A percentile compares a stretch with the other conserved stretches of the same genome.
Conservation (phyloP, 2,329 filamentous ascomycete species). For the Domatiomyces catenatus region DNA sequence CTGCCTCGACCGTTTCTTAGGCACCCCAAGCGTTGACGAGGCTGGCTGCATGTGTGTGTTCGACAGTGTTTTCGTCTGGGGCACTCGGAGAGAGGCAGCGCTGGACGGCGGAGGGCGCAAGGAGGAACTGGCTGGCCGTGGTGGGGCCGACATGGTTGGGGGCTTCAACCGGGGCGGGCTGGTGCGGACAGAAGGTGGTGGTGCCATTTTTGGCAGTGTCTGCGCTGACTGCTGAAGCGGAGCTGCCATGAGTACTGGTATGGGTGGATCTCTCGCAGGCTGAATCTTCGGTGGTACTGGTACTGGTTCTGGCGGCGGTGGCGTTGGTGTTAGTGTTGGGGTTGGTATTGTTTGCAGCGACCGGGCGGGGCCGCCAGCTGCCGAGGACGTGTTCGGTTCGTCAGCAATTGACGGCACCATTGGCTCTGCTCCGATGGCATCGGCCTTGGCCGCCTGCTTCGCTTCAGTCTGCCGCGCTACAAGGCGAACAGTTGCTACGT, state of each 20-base stretch:
- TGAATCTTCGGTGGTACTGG: background rate
- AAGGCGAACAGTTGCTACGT: constrained; percentile 3
- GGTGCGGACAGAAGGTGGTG: constrained; percentile 1
- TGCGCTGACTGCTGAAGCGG: constrained; percentile 19
- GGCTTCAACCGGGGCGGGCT: constrained; percentile 15
- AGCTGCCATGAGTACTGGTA: constrained; percentile 11
- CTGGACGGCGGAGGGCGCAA: constrained; percentile 30
- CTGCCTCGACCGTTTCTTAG: constrained; percentile 36
- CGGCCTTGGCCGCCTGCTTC: background rate
- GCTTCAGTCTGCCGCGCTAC: background rate
- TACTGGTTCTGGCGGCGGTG: too few species aligned
- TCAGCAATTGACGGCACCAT: background rate
- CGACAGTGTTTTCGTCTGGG: constrained; percentile 16
- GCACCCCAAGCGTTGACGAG: constrained; percentile 26
- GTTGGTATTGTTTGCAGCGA: background rate
- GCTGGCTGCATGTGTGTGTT: constrained; percentile 14
- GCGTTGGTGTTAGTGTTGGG: background rate
- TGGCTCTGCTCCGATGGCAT: background rate
- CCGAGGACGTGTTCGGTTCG: background rate
- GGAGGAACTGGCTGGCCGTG: constrained; percentile 17
- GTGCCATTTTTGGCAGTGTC: constrained; percentile 11
- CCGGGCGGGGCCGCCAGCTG: too few species aligned
- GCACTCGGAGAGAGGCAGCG: constrained; percentile 28
- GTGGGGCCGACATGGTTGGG: constrained; percentile 16
- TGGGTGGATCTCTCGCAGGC: background rate